Evolutionary conservation across 106 monocot species (phyloP).

Genomic region (Apostasia ramifera): DNA sequence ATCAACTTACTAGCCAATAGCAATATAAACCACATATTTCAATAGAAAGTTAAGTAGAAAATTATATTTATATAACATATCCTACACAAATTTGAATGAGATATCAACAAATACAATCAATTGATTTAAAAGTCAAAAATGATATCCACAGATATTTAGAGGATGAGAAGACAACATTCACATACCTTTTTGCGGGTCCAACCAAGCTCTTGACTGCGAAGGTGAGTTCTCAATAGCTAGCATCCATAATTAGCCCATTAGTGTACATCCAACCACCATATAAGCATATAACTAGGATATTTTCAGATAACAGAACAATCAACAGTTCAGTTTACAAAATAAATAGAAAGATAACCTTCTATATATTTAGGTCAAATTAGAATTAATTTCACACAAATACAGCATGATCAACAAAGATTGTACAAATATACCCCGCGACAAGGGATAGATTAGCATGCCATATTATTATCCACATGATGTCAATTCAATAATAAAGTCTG

Average conservation of each 20-base stretch:
- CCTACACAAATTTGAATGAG: no score
- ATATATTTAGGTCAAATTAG: background rate
- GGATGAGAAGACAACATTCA: background rate
- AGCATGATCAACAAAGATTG: background rate
- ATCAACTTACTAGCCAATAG: no score
- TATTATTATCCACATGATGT: background rate
- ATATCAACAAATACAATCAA: no score
- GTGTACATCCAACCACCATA: background rate
- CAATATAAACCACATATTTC: no score
- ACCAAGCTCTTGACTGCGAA: conserved; percentile 51
- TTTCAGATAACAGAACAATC: background rate
- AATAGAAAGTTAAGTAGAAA: no score
- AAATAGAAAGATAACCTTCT: background rate
- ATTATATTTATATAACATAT: no score
- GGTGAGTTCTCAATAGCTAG: conserved; percentile 64
- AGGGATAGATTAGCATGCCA: background rate
- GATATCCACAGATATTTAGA: background rate
- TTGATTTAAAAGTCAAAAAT: background rate
- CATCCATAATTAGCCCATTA: conserved; percentile 7
- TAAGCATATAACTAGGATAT: background rate
- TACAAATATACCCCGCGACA: background rate
- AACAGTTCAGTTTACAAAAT: background rate
- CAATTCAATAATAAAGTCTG: background rate
- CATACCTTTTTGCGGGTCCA: conserved; percentile 91
- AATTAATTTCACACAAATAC: background rate